Conservation (phyloP, 352 stramenopile genomes). For the Phytophthora palmivora region DNA sequence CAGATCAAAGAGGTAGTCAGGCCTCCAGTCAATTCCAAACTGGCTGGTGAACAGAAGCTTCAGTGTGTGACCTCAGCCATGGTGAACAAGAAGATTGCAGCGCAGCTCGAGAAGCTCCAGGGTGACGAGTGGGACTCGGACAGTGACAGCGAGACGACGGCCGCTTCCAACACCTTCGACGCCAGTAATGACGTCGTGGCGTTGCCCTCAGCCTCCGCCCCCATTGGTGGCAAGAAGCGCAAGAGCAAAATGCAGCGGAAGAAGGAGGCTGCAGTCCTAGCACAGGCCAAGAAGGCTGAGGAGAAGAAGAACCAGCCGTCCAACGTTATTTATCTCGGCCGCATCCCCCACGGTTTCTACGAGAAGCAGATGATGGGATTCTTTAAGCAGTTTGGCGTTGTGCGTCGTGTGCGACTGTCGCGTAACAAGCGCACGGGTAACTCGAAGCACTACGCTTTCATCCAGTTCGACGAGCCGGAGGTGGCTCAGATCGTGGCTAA, state of each 20-base stretch:
- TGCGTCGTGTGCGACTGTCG: conserved; percentile 92
- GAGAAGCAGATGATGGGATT: conserved; percentile 96
- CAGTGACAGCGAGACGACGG: conserved; percentile 65
- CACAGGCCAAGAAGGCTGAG: conserved; percentile 27
- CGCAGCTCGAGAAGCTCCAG: conserved; percentile 83
- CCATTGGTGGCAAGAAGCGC: conserved; percentile 36
- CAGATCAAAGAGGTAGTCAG: no score
- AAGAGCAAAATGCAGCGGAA: conserved; percentile 60
- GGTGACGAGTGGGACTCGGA: conserved; percentile 89
- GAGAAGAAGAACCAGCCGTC: conserved; percentile 55
- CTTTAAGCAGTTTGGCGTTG: conserved; percentile 96
- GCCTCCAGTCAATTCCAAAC: conserved; percentile 34
- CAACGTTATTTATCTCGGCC: conserved; percentile 96
- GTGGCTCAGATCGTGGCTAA: conserved; percentile 94
- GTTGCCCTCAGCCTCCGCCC: conserved; percentile 34
- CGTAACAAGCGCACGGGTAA: conserved; percentile 95
- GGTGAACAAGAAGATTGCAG: conserved; percentile 81
- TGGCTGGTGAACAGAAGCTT: conserved; percentile 5
- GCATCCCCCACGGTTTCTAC: conserved; percentile 96
- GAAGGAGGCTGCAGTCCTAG: conserved; percentile 31
- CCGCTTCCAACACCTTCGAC: conserved; percentile 47
- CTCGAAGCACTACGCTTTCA: conserved; percentile 97
- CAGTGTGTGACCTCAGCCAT: conserved; percentile 4
- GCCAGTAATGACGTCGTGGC: conserved; percentile 59
- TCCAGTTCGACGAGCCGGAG: conserved; percentile 94